Base-by-base conservation (phyloP, 2,329 filamentous ascomycete species). In the Cytospora piceae region DNA sequence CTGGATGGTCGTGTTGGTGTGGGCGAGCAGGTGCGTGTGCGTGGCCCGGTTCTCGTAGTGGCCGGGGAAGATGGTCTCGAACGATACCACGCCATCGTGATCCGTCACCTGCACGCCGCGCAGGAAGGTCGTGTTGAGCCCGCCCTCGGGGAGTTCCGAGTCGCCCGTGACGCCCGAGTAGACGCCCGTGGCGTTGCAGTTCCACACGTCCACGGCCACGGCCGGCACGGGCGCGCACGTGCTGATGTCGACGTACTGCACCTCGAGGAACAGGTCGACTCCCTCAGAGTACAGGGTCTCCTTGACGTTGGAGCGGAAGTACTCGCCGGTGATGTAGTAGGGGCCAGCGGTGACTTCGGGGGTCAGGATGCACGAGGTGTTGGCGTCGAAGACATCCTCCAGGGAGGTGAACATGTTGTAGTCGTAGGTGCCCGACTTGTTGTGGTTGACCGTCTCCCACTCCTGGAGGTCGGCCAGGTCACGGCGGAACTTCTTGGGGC, bases 161-260 rank as follows among this genome's bases (percentile, higher is more conserved):
- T 74, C 72, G 20, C 72, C 73, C 15, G 42, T 58, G 9, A 69
- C 68, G 32, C 75, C 75, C 0, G 70, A 72, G 72, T 82, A 82
- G 22, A 78, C 75, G 63, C 80, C 79, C 0, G 77, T 78, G 11
- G 76, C 74, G 61, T 78, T 78, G 68, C 73, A 73, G 70, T 80
- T 77, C 81, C 81, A 83, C 70, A 81, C 75, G 65, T 82, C 81
- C 42, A 82, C 71, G 49, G 75, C 78, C 12, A 77, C 75, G 27
- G 75, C 70, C 1, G 77, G 76, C 15, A 82, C 72, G 22, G 79
- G 77, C 67, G 79, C 75, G 71, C 81, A 83, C 14, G 80, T 82
- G 68, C 79, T 79, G 61, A 80, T 34, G 27, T 68, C 66, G 22
- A 68, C 63, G 29, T 68, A 68, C 49, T 68, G 75, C 66, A 83